Evolutionary conservation across 1,284 basidiomycete species (phyloP), one percentile per base, ranked within the genome.

Genomic region (Coniferiporia sulphurascens): DNA sequence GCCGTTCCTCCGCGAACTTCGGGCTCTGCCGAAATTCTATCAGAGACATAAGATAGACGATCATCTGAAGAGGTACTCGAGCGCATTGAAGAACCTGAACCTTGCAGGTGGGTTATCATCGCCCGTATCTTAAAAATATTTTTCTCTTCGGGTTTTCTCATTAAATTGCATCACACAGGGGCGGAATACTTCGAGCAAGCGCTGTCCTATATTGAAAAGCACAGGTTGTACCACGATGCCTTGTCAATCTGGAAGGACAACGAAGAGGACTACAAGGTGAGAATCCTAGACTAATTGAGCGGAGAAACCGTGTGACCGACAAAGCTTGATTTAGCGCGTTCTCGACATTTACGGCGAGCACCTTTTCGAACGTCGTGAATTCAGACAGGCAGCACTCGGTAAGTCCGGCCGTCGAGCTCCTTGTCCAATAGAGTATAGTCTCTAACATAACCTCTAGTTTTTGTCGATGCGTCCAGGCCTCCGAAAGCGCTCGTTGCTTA

Each of bases 1-100:
- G 0, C 95, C 97, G 0, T 98, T 99, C 83, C 78, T 99, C 55
- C 86, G 94, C 13, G 92, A 95, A 65, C 79, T 99, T 10, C 85
- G 92, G 8, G 81, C 87, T 0, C 76, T 97, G 62, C 88, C 92
- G 49, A 84, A 83, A 57, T 80, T 86, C 69, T 93, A 96, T 67
- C 95, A 98, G 67, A 78, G 85, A 43, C 98, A 93, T 76, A 83
- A 84, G 63, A 98, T 99, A 63, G 95, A 99, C 69, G 95, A 98
- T 69, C 86, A 98, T 71, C 81, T 99, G 36, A 86, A 85, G 66
- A 83, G 93, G 41, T 74, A 91, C 65, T 76, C 79, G 53, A 89
- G 83, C 60, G 97, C 96, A 1, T 72, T 99, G 51, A 72, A 71
- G 36, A 89, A 94, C 72, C 77, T 99, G 12, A 78, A 82, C 56